Evolutionary conservation across 805 yeast genomes (phyloP).

Genomic region (Kodamaea nitidulidarum): DNA sequence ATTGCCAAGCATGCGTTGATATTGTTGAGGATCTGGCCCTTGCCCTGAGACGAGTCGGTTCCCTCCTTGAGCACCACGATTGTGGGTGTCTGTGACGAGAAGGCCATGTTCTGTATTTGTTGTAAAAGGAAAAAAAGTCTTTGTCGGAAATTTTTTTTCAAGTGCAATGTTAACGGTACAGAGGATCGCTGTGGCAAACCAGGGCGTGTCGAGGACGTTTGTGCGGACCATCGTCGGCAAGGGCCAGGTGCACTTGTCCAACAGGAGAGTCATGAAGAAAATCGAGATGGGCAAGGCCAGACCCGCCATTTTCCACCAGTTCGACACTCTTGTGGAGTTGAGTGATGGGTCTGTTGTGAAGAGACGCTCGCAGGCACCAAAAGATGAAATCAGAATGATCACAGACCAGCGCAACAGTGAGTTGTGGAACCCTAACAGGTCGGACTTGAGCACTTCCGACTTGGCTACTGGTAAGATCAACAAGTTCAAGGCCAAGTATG

Average conservation of each 20-base stretch:
- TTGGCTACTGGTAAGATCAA: slow-evolving; percentile 78
- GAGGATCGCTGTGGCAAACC: background rate
- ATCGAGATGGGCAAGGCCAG: slow-evolving; percentile 80
- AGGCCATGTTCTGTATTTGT: slow-evolving; percentile 55
- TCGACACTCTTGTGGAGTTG: slow-evolving; percentile 82
- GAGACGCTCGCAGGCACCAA: slow-evolving; percentile 84
- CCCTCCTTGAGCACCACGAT: slow-evolving; percentile 97
- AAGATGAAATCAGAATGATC: slow-evolving; percentile 78
- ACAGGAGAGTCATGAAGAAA: slow-evolving; percentile 61
- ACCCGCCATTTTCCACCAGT: slow-evolving; percentile 89
- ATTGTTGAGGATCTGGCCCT: slow-evolving; percentile 90
- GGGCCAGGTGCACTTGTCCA: slow-evolving; percentile 41
- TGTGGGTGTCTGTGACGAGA: slow-evolving; percentile 94
- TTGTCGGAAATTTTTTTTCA: background rate
- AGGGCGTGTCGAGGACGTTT: slow-evolving; percentile 6
- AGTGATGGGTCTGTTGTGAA: slow-evolving; percentile 89
- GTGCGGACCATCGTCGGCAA: slow-evolving; percentile 16
- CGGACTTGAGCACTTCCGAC: slow-evolving; percentile 69
- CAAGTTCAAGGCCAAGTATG: slow-evolving; percentile 66
- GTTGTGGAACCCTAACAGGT: slow-evolving; percentile 84
- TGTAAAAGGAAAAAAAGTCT: background rate
- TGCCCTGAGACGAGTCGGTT: slow-evolving; percentile 94
- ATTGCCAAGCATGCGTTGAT: slow-evolving; percentile 97
- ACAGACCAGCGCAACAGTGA: slow-evolving; percentile 85
- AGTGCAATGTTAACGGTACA: background rate